phyloP scores from a whole-genome alignment of 2,329 filamentous ascomycete species.

The Lachnellula subtilissima region DNA sequence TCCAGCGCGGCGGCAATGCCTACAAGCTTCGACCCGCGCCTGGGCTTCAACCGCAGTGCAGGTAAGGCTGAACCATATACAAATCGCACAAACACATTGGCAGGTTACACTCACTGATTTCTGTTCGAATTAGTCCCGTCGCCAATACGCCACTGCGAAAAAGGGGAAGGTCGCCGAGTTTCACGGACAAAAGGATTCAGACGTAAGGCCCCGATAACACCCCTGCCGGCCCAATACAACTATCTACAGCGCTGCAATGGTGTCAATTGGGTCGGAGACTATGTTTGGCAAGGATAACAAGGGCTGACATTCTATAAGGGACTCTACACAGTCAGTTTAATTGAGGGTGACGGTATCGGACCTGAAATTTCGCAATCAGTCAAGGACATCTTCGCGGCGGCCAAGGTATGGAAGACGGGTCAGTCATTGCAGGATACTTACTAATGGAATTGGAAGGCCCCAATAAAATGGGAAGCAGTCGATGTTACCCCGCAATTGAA shows the following conservation, averaged over 20 bases:
- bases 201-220: conserved; percentile 56
- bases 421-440: conserved; percentile 6
- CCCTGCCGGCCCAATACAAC: conserved; percentile 31
- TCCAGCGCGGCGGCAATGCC: conserved; percentile 72
- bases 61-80: conserved; percentile 42
- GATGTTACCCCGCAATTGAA: conserved; percentile 92
- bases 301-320: conserved; percentile 53
- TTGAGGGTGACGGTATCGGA: conserved; percentile 98
- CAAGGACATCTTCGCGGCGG: conserved; percentile 97
- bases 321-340: conserved; percentile 92
- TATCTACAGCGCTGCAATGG: conserved; percentile 9
- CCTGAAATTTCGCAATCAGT: conserved; percentile 97
- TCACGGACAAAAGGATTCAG: conserved; percentile 80
- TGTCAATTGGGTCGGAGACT: conserved; percentile 23
- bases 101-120: conserved; percentile 15
- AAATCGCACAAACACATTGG: not conserved
- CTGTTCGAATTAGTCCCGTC: conserved; percentile 29
- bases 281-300: not conserved
- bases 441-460: conserved; percentile 52
- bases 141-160: conserved; percentile 58
- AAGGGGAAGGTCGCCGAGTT: conserved; percentile 83
- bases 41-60: conserved; percentile 47
- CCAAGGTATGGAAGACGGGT: conserved; percentile 59
- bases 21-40: conserved; percentile 62
- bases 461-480: conserved; percentile 94